Evolutionary conservation across 1,284 basidiomycete species (phyloP).

Genomic region (Boletus sp.): DNA sequence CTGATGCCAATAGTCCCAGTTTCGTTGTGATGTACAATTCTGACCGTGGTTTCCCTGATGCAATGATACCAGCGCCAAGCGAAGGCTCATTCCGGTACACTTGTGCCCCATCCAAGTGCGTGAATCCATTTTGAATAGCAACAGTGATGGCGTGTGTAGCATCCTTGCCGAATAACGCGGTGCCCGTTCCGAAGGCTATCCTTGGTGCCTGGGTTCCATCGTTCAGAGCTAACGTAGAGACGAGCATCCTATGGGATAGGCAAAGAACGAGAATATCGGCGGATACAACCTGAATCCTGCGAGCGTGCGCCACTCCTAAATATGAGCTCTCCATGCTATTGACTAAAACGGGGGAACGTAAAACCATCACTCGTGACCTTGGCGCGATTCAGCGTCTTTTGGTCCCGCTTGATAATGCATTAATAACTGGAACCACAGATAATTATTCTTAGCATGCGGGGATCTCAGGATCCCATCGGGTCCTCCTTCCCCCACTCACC

Average conservation of each 20-base stretch:
- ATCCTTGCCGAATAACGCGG: conserved; percentile 52
- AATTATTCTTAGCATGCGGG: too few species aligned
- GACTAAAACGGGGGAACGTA: conserved; percentile 7
- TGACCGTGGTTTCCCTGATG: conserved; percentile 44
- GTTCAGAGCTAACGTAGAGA: conserved; percentile 49
- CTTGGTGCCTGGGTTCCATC: conserved; percentile 55
- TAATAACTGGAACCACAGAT: too few species aligned
- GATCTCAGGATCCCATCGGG: neutral
- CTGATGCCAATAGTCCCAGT: conserved; percentile 36
- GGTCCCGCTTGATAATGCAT: too few species aligned
- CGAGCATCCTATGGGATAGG: conserved; percentile 31
- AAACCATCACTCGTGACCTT: conserved; percentile 7
- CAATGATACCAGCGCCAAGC: conserved; percentile 51
- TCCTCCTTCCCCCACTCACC: neutral
- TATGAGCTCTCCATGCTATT: conserved; percentile 6
- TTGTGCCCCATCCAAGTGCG: conserved; percentile 73
- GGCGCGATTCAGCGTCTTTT: neutral
- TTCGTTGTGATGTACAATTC: conserved; percentile 67
- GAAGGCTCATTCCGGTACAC: conserved; percentile 59
- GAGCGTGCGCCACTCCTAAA: conserved; percentile 10
- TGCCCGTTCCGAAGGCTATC: conserved; percentile 70
- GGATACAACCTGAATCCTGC: neutral
- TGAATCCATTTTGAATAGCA: conserved; percentile 61
- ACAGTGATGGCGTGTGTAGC: conserved; percentile 44
- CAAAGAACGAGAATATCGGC: conserved; percentile 1